Percentiles rank a stretch among this genome's conserved stretches.
Conservation (phyloP, 345 rosid species). For the Eutrema yunnanense region DNA sequence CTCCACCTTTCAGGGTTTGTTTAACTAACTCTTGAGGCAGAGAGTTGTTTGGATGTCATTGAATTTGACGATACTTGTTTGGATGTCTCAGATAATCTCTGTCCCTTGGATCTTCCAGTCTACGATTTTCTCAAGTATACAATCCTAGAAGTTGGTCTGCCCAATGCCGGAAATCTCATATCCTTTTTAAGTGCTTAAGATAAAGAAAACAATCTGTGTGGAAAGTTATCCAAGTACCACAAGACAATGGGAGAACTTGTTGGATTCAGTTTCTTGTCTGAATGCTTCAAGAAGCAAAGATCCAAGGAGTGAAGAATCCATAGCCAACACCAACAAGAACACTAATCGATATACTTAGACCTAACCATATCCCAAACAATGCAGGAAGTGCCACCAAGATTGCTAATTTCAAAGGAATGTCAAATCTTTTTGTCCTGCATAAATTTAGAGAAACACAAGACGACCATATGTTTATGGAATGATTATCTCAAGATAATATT, state of each 20-base stretch:
- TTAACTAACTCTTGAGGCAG: too few relatives aligned
- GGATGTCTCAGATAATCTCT: too few relatives aligned
- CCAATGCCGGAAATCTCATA: too few relatives aligned
- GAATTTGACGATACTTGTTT: too few relatives aligned
- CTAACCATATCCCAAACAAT: conserved; percentile 65
- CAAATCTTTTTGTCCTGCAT: conserved; percentile 53
- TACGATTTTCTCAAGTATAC: too few relatives aligned
- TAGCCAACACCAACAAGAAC: conserved; percentile 66
- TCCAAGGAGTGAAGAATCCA: conserved; percentile 83
- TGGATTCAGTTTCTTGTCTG: conserved; percentile 48
- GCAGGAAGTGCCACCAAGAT: conserved; percentile 53
- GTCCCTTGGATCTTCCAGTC: too few relatives aligned
- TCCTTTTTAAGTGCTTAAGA: background rate
- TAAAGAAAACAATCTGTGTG: background rate
- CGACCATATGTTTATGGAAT: background rate
- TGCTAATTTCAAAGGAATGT: conserved; percentile 58
- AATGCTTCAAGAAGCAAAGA: conserved; percentile 81
- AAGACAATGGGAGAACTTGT: conserved; percentile 55
- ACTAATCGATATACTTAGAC: conserved; percentile 61
- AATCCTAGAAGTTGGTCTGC: too few relatives aligned
- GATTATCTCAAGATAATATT: background rate
- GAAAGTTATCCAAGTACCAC: conserved; percentile 37
- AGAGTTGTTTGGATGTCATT: too few relatives aligned
- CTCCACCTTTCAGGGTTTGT: too few relatives aligned
- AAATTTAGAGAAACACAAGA: background rate